Evolutionary conservation across 768 basidiomycete genomes (phyloP).

Genomic region (Amanita muscaria): DNA sequence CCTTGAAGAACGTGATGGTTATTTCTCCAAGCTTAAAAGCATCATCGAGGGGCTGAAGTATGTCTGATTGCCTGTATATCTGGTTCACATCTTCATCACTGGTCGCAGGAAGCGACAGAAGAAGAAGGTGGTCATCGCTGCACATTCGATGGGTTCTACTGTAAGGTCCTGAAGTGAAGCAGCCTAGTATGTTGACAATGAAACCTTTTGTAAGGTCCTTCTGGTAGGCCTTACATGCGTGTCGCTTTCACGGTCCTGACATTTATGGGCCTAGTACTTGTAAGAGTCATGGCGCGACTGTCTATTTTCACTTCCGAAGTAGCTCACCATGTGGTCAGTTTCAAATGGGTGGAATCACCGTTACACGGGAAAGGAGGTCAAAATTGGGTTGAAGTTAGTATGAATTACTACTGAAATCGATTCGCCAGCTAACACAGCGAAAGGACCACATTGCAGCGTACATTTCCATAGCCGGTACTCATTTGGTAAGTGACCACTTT

Average conservation of each 20-base stretch:
- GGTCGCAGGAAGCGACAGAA: slow-evolving; percentile 51
- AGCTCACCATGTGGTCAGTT: too few species aligned
- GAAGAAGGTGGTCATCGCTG: slow-evolving; percentile 74
- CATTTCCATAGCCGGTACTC: slow-evolving; percentile 78
- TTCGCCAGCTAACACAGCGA: slow-evolving; percentile 3
- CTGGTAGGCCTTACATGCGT: slow-evolving; percentile 31
- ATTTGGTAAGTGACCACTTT: slow-evolving; percentile 46
- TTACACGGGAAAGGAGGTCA: slow-evolving; percentile 73
- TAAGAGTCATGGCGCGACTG: slow-evolving; percentile 29
- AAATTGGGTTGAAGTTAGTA: slow-evolving; percentile 80
- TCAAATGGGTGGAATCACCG: slow-evolving; percentile 96
- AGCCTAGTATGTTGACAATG: neutral
- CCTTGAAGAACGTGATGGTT: slow-evolving; percentile 84
- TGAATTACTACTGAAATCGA: slow-evolving; percentile 1
- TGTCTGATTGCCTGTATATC: slow-evolving; percentile 15
- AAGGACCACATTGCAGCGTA: slow-evolving; percentile 82
- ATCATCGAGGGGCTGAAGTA: slow-evolving; percentile 77
- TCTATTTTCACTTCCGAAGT: slow-evolving; percentile 5
- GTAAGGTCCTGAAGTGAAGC: slow-evolving; percentile 30
- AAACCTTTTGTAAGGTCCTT: slow-evolving; percentile 27
- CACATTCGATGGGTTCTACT: slow-evolving; percentile 82
- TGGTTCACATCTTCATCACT: neutral
- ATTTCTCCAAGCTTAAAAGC: slow-evolving; percentile 75
- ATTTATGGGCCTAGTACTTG: slow-evolving; percentile 61
- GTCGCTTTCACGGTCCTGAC: slow-evolving; percentile 2